Evolutionary conservation across 2,329 filamentous ascomycete species (phyloP), one percentile per base, ranked within the genome.

Genomic region (Daldinia eschscholtzii): DNA sequence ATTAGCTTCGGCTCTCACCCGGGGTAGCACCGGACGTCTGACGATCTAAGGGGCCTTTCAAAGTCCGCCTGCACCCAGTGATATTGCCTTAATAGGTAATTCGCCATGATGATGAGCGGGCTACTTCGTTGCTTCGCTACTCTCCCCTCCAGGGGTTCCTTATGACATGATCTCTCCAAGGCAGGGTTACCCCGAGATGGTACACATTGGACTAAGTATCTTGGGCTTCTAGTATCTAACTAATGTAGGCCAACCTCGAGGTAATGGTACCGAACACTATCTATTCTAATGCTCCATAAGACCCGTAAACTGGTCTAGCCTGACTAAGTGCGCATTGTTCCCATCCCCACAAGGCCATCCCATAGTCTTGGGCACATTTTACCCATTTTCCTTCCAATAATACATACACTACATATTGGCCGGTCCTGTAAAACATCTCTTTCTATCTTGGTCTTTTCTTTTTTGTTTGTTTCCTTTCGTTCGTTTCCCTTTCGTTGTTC

Each of bases 1-100:
- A 70, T 26, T 59, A 57, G 53, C 70, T 66, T 72, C 70, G 70
- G 70, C 64, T 72, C 57, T 53, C 59, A 64, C 57, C 70, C 64
- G 70, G 67, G 63, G 57, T 46, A 35, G 59, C 64, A 57, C 39
- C 61, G 61, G 68, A 46, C 62, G 33, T 65, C 61, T 57, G 64
- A 57, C 61, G 58, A 65, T 59, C 67, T 26, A 30, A 28, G 41
- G 20, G 53, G 33, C 46, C n/a, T 30, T 30, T 35, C 9, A 35
- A 26, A 23, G 41, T n/a, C 30, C 46, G 46, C 15, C 9, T 30
- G 33, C 13, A 23, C 33, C 18, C 33, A 55, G 10, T 37, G 10
- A 9, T 7, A 39, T 55, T 55, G 18, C 35, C 35, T 5, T 15
- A 39, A 37, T 39, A 55, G 30, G 46, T 15, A 52, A n/a, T 52